Conservation (phyloP, 1,284 basidiomycete genomes). For the Peniophora sp. region DNA sequence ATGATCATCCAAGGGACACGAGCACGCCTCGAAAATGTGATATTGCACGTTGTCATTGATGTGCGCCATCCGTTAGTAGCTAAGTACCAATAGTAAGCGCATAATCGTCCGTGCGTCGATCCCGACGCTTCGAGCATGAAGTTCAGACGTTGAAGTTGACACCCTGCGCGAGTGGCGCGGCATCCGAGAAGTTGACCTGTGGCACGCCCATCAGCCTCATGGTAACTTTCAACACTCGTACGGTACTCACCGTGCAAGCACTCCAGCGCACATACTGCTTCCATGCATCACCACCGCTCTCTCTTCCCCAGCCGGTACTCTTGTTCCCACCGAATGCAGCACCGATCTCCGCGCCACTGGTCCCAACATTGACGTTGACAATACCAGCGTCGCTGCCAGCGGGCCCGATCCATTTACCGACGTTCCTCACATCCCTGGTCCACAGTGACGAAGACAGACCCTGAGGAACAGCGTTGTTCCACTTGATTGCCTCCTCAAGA, state of each 20-base stretch:
- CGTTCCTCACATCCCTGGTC: conserved; percentile 74
- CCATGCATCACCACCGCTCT: conserved; percentile 95
- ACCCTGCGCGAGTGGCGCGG: conserved; percentile 86
- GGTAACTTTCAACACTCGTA: not conserved
- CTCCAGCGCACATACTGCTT: conserved; percentile 89
- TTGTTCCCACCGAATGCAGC: conserved; percentile 93
- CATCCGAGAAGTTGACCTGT: conserved; percentile 79
- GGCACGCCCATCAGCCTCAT: not conserved
- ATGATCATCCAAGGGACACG: too few relatives aligned
- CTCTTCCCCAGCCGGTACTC: conserved; percentile 89
- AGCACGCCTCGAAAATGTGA: too few relatives aligned
- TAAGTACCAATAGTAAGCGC: too few relatives aligned
- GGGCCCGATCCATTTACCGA: conserved; percentile 90
- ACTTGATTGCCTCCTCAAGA: conserved; percentile 82
- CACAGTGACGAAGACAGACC: conserved; percentile 87
- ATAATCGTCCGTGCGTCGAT: too few relatives aligned
- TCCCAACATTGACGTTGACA: conserved; percentile 89
- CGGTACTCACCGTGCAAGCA: conserved; percentile 62
- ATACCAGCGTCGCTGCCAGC: conserved; percentile 82
- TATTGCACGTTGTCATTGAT: too few relatives aligned
- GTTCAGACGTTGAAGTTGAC: conserved; percentile 68
- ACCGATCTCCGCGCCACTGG: conserved; percentile 90
- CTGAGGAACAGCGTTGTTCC: conserved; percentile 92
- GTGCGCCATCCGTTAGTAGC: too few relatives aligned
- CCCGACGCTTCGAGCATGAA: not conserved